These are phyloP conservation scores for Aspergillus flavus DNA, from an alignment of 2,329 filamentous ascomycete species.

Conservation along the genomic window DNA sequence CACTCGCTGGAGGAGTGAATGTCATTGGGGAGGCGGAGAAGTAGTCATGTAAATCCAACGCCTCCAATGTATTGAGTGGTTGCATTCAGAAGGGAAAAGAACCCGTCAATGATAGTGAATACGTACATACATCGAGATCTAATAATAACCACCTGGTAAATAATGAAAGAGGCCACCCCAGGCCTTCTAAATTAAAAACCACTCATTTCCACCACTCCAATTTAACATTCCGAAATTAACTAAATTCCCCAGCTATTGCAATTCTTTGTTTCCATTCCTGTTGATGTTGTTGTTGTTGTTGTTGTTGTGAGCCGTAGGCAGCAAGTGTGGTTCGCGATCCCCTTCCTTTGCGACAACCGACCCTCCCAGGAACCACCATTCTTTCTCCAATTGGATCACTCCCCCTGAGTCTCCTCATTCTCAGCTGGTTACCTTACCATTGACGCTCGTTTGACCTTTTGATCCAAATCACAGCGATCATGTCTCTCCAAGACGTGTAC, in stretches of 20 bases:
- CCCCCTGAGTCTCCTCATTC: conserved; percentile 14
- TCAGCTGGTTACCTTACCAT: conserved; percentile 8
- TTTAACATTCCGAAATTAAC: not conserved
- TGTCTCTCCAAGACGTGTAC: conserved; percentile 58
- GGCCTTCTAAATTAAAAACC: conserved; percentile 1
- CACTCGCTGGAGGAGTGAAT: not conserved
- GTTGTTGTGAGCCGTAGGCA: not conserved
- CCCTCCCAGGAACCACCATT: conserved; percentile 10
- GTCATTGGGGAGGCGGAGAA: not conserved
- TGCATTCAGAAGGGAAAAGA: not conserved
- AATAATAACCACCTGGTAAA: conserved; percentile 2
- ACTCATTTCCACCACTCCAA: not conserved
- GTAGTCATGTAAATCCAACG: not conserved
- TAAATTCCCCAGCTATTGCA: not conserved
- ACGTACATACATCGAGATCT: not conserved
- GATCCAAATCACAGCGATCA: conserved; percentile 20
- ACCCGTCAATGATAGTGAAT: not conserved
- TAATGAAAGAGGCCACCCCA: not conserved
- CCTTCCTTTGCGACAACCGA: conserved; percentile 5
- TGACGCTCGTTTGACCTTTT: conserved; percentile 12
- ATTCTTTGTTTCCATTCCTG: not conserved
- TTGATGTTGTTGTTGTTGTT: not conserved
- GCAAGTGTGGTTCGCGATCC: conserved; percentile 8
- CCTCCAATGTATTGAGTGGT: not conserved
- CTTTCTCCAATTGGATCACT: conserved; percentile 10